Evolutionary conservation across 306 rosid species (phyloP).

Genomic region (Luffa acutangula): DNA sequence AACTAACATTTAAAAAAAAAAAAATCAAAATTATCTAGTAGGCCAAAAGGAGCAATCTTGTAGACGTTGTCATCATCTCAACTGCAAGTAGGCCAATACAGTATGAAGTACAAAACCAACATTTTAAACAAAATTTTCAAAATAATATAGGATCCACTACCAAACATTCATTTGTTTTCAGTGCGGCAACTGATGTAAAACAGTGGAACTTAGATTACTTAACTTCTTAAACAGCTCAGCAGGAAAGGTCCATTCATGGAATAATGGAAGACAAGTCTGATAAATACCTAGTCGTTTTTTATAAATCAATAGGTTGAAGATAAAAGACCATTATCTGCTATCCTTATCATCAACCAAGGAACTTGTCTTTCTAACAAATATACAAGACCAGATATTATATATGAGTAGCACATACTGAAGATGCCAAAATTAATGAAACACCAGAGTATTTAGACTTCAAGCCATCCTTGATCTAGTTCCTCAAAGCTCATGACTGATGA

Average conservation of each 20-base stretch:
- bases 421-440: background rate
- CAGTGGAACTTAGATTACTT: background rate
- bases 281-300: background rate
- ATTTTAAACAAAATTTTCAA: background rate
- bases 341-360: background rate
- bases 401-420: background rate
- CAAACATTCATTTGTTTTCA: background rate
- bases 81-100: background rate
- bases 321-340: background rate
- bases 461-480: background rate
- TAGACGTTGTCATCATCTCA: background rate
- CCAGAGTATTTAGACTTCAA: background rate
- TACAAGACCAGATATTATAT: background rate
- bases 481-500: background rate
- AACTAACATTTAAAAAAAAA: no score
- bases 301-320: background rate
- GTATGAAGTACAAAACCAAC: background rate
- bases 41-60: background rate
- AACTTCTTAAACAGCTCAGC: background rate
- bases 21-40: no score
- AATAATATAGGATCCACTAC: background rate
- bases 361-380: background rate
- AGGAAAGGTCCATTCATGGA: background rate
- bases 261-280: background rate
- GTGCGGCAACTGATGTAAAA: background rate